Evolutionary conservation across 371 early-diverging fungal genomes (phyloP), one percentile per base, ranked within the genome.

Genomic region (Rhizopus delemar): DNA sequence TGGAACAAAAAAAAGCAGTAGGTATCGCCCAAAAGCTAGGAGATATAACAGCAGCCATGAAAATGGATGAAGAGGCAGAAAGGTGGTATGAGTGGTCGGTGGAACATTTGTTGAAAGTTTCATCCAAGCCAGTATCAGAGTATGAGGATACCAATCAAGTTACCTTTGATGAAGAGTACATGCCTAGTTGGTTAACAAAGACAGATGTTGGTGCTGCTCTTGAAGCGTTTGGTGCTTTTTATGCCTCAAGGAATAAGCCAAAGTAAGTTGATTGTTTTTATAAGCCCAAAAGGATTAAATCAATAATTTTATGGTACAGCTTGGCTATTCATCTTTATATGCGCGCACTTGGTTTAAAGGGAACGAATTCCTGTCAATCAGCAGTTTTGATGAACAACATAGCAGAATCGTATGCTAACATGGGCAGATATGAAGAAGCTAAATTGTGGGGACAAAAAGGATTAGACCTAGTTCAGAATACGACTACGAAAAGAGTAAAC

Each of bases 21-120:
- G 86, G 84, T 2, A 72, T 87, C 33, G 84, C 84, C 4, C 86
- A 84, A 55, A 87, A 85, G 46, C 62, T 87, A 6, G 87, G 86
- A n/a, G 87, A 87, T 63, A 58, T 87, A n/a, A 62, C 75, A 13
- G 67, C 63, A 13, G 49, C 51, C 1, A 61, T 79, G 56, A 71
- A 75, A n/a, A 68, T 74, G 32, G 80, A 85, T 60, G 75, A 81
- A 5, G 75, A 82, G 35, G 85, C 86, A 2, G 87, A 87, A 56
- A 69, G 75, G 38, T 87, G 81, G 70, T 87, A 83, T 61, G 74
- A 77, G 1, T 83, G 85, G 85, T 82, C 86, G 0, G 82, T 87
- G 0, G 85, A 85, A 57, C 86, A 85, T 64, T 55, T 86, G 38
- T 41, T 80, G 8, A 52, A 52, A 6, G 53, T 60, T 0, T 67